A percentile compares a stretch with the other conserved stretches of the same genome.
Conservation (phyloP, 805 yeast genomes). For the Starmerella tilneyi region DNA sequence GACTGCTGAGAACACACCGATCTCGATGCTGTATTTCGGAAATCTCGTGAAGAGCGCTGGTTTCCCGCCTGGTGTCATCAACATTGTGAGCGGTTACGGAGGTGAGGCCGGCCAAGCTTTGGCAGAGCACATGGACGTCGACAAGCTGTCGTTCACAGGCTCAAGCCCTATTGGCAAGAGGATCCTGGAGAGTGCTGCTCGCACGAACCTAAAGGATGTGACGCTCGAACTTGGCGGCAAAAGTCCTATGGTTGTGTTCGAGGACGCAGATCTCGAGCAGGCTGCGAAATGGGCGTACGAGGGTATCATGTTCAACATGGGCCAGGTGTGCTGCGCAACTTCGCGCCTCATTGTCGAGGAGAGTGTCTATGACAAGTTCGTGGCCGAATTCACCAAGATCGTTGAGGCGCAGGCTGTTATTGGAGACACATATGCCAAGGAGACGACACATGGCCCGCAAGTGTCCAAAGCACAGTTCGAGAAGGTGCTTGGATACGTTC, state of each 20-base stretch:
- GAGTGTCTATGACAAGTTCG: conserved; percentile 64
- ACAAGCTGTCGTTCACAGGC: conserved; percentile 91
- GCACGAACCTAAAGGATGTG: conserved; percentile 73
- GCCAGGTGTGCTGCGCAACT: conserved; percentile 94
- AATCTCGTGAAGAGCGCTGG: conserved; percentile 69
- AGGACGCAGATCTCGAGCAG: conserved; percentile 69
- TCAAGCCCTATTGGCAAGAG: conserved; percentile 82
- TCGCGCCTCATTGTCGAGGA: conserved; percentile 86
- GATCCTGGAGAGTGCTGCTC: conserved; percentile 73
- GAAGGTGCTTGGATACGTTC: conserved; percentile 65
- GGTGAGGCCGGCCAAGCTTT: conserved; percentile 73
- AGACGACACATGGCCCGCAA: conserved; percentile 83
- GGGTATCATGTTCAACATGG: conserved; percentile 88
- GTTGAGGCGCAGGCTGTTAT: conserved; percentile 43
- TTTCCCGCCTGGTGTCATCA: conserved; percentile 83
- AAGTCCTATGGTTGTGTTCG: conserved; percentile 81
- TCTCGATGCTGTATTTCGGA: conserved; percentile 71
- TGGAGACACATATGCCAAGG: conserved; percentile 77
- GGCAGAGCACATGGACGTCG: conserved; percentile 65
- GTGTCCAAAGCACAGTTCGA: conserved; percentile 70
- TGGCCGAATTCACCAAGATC: conserved; percentile 47
- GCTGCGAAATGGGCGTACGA: conserved; percentile 65
- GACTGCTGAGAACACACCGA: conserved; percentile 86
- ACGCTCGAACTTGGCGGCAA: conserved; percentile 95
- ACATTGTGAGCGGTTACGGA: conserved; percentile 81